Evolutionary conservation across 202 grass and related monocot species (phyloP).

Genomic region (Panicum virgatum): DNA sequence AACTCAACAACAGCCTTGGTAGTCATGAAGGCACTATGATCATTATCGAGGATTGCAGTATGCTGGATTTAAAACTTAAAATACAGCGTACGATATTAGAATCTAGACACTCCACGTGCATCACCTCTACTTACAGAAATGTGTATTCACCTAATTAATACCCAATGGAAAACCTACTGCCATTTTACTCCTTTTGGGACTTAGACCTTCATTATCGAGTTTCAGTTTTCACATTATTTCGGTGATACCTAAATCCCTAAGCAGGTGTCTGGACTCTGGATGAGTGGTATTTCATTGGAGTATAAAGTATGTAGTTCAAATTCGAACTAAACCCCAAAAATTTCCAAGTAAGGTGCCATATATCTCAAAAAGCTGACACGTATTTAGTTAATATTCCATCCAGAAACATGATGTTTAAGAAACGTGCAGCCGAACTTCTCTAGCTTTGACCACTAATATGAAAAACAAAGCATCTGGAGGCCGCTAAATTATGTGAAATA

Average conservation of each 20-base stretch:
- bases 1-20: not conserved
- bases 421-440: not conserved
- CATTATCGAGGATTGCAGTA: not conserved
- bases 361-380: not conserved
- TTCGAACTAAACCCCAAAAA: not conserved
- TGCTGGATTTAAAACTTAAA: not conserved
- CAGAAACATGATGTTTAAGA: not conserved
- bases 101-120: not conserved
- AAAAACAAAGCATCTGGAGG: not conserved
- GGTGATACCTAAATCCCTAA: not conserved
- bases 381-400: not conserved
- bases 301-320: not conserved
- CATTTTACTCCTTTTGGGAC: not conserved
- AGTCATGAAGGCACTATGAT: not conserved
- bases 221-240: conserved; percentile 3
- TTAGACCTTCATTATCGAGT: not conserved
- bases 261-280: not conserved
- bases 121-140: not conserved
- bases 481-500: not conserved
- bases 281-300: not conserved
- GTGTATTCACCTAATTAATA: not conserved
- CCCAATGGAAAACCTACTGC: not conserved
- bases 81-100: not conserved
- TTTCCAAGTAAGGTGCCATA: not conserved
- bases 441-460: not conserved